Evolutionary conservation across 1,284 basidiomycete genomes (phyloP).

Genomic region (Quambalaria eucalypti): DNA sequence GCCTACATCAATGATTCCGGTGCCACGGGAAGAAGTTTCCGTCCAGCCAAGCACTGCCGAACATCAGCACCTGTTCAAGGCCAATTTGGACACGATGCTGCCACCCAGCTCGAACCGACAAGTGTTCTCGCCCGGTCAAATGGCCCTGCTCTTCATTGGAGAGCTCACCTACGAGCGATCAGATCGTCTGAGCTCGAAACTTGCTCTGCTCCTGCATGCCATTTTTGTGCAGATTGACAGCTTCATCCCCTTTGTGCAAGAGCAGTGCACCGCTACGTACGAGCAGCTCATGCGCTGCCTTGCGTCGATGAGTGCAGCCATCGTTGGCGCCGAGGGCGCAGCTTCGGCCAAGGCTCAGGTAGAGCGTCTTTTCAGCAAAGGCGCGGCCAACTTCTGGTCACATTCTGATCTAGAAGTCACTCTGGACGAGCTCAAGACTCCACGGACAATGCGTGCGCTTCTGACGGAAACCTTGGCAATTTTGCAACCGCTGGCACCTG

Average conservation of each 20-base stretch:
- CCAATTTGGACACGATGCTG: constrained; percentile 17
- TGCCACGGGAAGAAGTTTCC: constrained; percentile 57
- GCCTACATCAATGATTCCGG: constrained; percentile 65
- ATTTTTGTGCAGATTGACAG: constrained; percentile 78
- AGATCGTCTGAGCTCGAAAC: constrained; percentile 62
- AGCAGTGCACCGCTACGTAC: constrained; percentile 62
- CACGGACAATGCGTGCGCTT: constrained; percentile 59
- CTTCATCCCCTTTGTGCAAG: constrained; percentile 60
- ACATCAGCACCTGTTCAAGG: constrained; percentile 6
- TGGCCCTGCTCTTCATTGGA: constrained; percentile 74
- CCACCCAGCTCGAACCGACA: constrained; percentile 17
- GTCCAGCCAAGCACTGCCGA: constrained; percentile 16
- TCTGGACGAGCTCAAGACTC: constrained; percentile 34
- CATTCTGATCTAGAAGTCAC: constrained; percentile 15
- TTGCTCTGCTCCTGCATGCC: constrained; percentile 70
- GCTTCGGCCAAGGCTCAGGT: constrained; percentile 51
- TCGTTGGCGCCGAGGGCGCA: neutral
- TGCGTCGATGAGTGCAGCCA: constrained; percentile 12
- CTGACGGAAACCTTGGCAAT: constrained; percentile 62
- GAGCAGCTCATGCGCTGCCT: constrained; percentile 30
- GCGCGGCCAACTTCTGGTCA: constrained; percentile 37
- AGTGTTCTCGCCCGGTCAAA: constrained; percentile 66
- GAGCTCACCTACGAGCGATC: constrained; percentile 70
- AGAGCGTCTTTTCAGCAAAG: constrained; percentile 65
- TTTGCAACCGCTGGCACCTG: constrained; percentile 58